Conservation (phyloP, 805 yeast genomes). For the Cyberlindnera euphorbiae region DNA sequence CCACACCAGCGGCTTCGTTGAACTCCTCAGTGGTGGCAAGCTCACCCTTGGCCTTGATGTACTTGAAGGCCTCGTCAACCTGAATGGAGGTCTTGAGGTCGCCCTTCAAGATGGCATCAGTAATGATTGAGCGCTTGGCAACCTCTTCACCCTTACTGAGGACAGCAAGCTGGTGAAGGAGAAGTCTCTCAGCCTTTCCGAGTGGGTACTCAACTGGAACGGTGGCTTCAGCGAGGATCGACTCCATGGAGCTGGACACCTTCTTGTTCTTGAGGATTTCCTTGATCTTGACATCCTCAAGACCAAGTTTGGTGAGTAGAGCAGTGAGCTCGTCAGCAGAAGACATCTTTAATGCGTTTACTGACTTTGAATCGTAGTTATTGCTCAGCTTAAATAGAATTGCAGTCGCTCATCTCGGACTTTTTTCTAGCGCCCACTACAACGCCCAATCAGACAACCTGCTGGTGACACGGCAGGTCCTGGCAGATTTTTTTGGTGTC, state of each 20-base stretch:
- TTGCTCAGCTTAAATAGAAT: too few relatives aligned
- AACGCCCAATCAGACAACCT: neutral
- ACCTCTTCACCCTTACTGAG: constrained; percentile 53
- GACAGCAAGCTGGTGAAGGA: constrained; percentile 75
- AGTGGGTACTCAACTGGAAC: constrained; percentile 30
- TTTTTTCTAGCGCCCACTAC: neutral
- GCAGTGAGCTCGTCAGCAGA: constrained; percentile 32
- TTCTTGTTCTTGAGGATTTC: constrained; percentile 85
- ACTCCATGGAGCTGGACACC: constrained; percentile 65
- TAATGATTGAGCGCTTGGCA: constrained; percentile 45
- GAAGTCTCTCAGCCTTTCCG: constrained; percentile 56
- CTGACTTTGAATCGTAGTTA: too few relatives aligned
- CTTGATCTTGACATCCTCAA: constrained; percentile 66
- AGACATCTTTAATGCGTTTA: too few relatives aligned
- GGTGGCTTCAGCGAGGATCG: constrained; percentile 46
- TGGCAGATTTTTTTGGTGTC: constrained; percentile 1
- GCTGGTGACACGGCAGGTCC: constrained; percentile 3
- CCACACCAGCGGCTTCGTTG: constrained; percentile 74
- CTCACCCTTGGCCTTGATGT: constrained; percentile 49
- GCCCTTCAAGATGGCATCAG: constrained; percentile 58
- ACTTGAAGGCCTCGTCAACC: constrained; percentile 75
- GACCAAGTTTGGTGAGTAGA: constrained; percentile 45
- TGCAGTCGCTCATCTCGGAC: neutral
- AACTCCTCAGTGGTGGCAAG: constrained; percentile 45
- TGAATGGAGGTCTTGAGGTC: constrained; percentile 66